Base-by-base conservation (phyloP, 2,329 filamentous ascomycete genomes). In the Chlorencoelia australis region DNA sequence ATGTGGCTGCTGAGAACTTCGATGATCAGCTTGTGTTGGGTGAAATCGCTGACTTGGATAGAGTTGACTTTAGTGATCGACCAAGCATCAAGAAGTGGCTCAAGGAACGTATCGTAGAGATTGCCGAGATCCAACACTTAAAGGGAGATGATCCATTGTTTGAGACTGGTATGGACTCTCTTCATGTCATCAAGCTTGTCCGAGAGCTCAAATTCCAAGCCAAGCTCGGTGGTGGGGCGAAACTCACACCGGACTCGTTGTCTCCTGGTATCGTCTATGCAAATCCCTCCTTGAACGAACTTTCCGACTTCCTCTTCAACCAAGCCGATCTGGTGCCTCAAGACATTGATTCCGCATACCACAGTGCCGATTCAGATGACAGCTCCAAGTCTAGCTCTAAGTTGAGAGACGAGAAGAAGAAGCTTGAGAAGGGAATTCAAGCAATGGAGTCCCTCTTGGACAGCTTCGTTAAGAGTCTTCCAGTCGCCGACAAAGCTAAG, bases 1-100 rank as follows among this genome's bases (percentile, higher is more conserved):
- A 63, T 36, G 21, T 26, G 9, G 27, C 33, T 16, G 27, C 33
- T n/a, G 37, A 40, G 4, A 39, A 40, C 4, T 39, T 51, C 15
- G 48, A 44, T n/a, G 37, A 40, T 3, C 25, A 32, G 24, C 16
- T 7, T 9, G 11, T 14, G 3, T 14, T 32, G 11, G 17, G 20
- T 13, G 17, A 28, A 5, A 18, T 28, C n/a, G 18, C n/a, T 25
- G 39, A 35, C 9, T 26, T 37, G 9, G 30, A 33, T 2, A 33
- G 28, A n/a, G 37, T 42, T 10, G 40, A 42, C 20, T 42, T 40
- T 25, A 25, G 26, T 16, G 25, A 36, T 14, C 26, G 15, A 25
- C 18, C 20, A 7, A 42, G 30, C 8, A 40, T 42, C 13, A 35
- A 31, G 17, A 36, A 36, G 7, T 42, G 37, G 40, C 15, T 44